Evolutionary conservation across 2,329 filamentous ascomycete genomes (phyloP).

Genomic region (Graphilbum ipis-grandicollis): DNA sequence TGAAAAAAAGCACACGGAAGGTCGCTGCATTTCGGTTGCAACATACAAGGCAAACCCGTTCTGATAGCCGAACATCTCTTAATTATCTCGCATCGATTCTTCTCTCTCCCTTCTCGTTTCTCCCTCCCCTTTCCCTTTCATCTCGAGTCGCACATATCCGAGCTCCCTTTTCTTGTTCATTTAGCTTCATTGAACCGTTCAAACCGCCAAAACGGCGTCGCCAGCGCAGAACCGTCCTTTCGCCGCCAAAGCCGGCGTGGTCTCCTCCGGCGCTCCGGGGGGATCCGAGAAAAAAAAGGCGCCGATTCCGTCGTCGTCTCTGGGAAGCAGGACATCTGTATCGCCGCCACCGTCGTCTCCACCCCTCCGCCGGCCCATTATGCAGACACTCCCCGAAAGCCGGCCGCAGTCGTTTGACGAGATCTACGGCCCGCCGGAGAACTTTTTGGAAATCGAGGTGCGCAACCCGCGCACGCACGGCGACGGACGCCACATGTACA

Average conservation of each 20-base stretch:
- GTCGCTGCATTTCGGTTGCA: too few species aligned
- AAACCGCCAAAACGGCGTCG: conserved; percentile 23
- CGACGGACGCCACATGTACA: conserved; percentile 92
- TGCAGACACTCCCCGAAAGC: conserved; percentile 52
- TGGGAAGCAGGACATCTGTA: too few species aligned
- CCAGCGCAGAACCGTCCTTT: conserved; percentile 18
- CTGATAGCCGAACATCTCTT: too few species aligned
- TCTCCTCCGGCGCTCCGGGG: conserved; percentile 5
- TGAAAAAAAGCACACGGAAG: too few species aligned
- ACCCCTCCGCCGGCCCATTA: conserved; percentile 12
- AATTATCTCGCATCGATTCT: too few species aligned
- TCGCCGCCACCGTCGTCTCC: conserved; percentile 13
- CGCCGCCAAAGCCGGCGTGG: conserved; percentile 11
- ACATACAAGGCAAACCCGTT: too few species aligned
- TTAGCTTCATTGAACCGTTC: too few species aligned
- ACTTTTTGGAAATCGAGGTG: conserved; percentile 97
- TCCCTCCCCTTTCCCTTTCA: too few species aligned
- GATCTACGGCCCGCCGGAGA: conserved; percentile 96
- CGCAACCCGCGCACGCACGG: conserved; percentile 88
- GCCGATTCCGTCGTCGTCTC: conserved; percentile 1
- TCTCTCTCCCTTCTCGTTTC: too few species aligned
- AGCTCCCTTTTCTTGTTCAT: too few species aligned
- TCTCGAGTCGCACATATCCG: too few species aligned
- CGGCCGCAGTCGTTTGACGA: conserved; percentile 95
- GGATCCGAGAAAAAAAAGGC: conserved; percentile 3